phyloP scores from a whole-genome alignment of 148 eudicot species.

The Silene conica region DNA sequence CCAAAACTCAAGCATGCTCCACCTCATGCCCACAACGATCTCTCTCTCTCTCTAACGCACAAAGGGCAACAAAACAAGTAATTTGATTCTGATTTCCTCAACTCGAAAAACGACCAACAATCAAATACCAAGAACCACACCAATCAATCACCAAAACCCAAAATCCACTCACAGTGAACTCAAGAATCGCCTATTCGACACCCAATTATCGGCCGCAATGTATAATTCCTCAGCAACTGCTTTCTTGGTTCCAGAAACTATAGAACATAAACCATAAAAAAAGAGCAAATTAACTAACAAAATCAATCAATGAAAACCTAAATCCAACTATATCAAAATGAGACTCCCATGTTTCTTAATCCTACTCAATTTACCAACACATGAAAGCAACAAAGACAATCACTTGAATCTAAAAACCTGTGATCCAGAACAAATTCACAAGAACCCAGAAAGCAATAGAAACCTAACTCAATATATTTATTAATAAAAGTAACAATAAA shows the following conservation, averaged over 20 bases:
- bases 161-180: conserved; percentile 9
- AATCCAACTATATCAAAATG: conserved; percentile 13
- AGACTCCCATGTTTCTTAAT: too few species aligned
- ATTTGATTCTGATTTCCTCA: neutral
- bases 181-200: conserved; percentile 4
- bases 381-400: neutral
- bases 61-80: neutral
- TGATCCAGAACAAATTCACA: conserved; percentile 24
- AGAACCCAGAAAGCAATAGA: conserved; percentile 23
- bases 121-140: conserved; percentile 2
- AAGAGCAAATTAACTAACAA: conserved; percentile 6
- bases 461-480: conserved; percentile 3
- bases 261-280: neutral
- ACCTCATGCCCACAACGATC: neutral
- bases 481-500: conserved; percentile 5
- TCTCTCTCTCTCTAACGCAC: neutral
- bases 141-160: conserved; percentile 7
- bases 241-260: conserved; percentile 12
- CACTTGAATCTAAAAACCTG: conserved; percentile 19
- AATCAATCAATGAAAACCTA: conserved; percentile 21
- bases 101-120: neutral
- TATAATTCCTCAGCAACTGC: conserved; percentile 5
- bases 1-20: conserved; percentile 7
- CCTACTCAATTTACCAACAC: neutral
- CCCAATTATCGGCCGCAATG: neutral